Conservation (phyloP, 202 grass and related monocot genomes). For the Carex sylvatica region DNA sequence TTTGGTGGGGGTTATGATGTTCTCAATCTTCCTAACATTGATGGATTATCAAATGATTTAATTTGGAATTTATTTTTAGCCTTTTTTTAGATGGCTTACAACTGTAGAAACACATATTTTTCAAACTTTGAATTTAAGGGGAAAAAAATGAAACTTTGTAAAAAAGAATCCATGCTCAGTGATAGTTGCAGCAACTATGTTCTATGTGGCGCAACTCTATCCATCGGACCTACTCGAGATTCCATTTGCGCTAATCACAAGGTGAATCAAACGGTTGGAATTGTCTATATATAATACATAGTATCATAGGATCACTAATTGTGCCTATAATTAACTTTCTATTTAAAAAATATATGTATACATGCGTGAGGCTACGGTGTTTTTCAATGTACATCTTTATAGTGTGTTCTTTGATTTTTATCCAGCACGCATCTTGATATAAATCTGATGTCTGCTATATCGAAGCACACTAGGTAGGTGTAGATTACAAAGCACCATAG, state of each 20-base stretch:
- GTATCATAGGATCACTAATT: too few species aligned
- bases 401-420: too few species aligned
- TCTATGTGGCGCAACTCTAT: not conserved
- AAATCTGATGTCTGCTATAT: too few species aligned
- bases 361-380: too few species aligned
- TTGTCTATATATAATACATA: too few species aligned
- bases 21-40: slow-evolving; percentile 4
- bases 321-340: too few species aligned
- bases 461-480: too few species aligned
- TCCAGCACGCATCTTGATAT: too few species aligned
- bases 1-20: slow-evolving; percentile 5
- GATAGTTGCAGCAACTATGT: not conserved
- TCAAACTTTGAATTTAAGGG: not conserved
- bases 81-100: not conserved
- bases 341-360: too few species aligned
- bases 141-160: not conserved
- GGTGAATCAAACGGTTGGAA: not conserved
- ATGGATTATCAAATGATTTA: slow-evolving; percentile 28
- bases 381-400: too few species aligned
- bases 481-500: too few species aligned
- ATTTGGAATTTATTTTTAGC: not conserved
- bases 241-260: not conserved
- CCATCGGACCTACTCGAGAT: not conserved
- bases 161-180: not conserved
- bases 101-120: not conserved